These are phyloP conservation scores for Podila horticola DNA, from an alignment of 192 early-diverging fungal species.

Conservation along the genomic window DNA sequence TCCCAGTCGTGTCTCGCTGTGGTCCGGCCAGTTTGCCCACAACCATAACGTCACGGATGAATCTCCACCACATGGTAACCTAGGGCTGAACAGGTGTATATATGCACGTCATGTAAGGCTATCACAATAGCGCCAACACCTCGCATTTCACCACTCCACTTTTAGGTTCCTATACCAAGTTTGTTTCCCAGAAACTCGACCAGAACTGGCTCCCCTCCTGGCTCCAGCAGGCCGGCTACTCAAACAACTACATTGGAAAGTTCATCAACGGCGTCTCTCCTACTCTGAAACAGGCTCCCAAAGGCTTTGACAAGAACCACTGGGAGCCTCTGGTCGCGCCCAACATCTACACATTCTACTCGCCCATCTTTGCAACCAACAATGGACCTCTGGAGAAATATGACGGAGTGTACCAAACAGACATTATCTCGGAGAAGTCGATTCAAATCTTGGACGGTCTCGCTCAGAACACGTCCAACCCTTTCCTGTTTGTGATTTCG, in stretches of 20 bases:
- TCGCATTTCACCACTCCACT: background rate
- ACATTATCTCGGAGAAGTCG: slow-evolving; percentile 62
- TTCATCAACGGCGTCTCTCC: slow-evolving; percentile 65
- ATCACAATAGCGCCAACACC: too few species aligned
- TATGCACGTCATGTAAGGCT: too few species aligned
- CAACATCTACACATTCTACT: slow-evolving; percentile 65
- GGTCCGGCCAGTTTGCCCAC: slow-evolving; percentile 71
- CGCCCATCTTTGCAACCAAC: slow-evolving; percentile 68
- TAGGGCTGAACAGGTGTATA: too few species aligned
- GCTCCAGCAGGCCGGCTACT: slow-evolving; percentile 60
- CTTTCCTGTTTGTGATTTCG: slow-evolving; percentile 61
- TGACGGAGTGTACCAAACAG: slow-evolving; percentile 63
- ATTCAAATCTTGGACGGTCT: slow-evolving; percentile 55
- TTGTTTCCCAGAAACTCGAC: slow-evolving; percentile 40
- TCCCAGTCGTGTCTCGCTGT: slow-evolving; percentile 67
- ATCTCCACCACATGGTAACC: slow-evolving; percentile 41
- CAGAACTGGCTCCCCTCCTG: slow-evolving; percentile 44
- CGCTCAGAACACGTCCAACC: slow-evolving; percentile 48
- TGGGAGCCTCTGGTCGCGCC: slow-evolving; percentile 63
- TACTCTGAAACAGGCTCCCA: slow-evolving; percentile 46
- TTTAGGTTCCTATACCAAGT: slow-evolving; percentile 50
- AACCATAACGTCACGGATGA: slow-evolving; percentile 62
- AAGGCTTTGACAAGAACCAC: slow-evolving; percentile 50
- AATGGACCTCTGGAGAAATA: slow-evolving; percentile 60
- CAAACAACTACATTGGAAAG: slow-evolving; percentile 76